Percentiles rank a stretch among this genome's conserved stretches.
Conservation (phyloP, 805 yeast species). For the Candida railenensis region DNA sequence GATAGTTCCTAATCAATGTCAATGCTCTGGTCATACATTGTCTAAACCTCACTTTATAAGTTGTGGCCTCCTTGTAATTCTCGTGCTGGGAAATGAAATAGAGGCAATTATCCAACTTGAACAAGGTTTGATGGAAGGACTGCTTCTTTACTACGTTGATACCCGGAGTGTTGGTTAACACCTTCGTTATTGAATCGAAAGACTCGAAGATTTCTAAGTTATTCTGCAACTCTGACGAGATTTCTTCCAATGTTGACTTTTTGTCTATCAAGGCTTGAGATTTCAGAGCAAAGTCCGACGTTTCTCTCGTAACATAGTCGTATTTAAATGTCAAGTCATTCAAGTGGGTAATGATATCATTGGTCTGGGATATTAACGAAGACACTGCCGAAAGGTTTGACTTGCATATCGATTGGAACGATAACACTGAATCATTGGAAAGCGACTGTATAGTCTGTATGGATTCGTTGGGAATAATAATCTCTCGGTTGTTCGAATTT, state of each 20-base stretch:
- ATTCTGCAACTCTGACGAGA: constrained; percentile 44
- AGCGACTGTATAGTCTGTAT: constrained; percentile 39
- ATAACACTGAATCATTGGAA: constrained; percentile 28
- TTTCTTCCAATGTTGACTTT: constrained; percentile 39
- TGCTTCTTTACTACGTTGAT: constrained; percentile 61
- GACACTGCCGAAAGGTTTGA: constrained; percentile 21
- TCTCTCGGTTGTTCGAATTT: constrained; percentile 41
- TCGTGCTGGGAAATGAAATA: constrained; percentile 52
- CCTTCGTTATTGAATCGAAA: constrained; percentile 66
- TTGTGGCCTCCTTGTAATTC: constrained; percentile 62
- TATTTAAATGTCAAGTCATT: constrained; percentile 50
- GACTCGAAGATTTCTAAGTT: constrained; percentile 64
- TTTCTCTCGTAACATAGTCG: constrained; percentile 58
- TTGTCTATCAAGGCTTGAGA: constrained; percentile 51
- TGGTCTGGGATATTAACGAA: constrained; percentile 45
- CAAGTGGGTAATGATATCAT: constrained; percentile 43
- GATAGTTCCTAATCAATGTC: constrained; percentile 68
- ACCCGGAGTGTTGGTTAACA: constrained; percentile 59
- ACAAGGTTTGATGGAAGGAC: constrained; percentile 40
- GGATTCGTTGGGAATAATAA: constrained; percentile 38
- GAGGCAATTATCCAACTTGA: constrained; percentile 65
- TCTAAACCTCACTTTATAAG: constrained; percentile 69
- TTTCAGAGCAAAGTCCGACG: constrained; percentile 60
- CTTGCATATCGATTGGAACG: constrained; percentile 35
- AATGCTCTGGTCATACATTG: constrained; percentile 83